Conservation (phyloP, 768 basidiomycete genomes). For the Rhizopogon vinicolor region DNA sequence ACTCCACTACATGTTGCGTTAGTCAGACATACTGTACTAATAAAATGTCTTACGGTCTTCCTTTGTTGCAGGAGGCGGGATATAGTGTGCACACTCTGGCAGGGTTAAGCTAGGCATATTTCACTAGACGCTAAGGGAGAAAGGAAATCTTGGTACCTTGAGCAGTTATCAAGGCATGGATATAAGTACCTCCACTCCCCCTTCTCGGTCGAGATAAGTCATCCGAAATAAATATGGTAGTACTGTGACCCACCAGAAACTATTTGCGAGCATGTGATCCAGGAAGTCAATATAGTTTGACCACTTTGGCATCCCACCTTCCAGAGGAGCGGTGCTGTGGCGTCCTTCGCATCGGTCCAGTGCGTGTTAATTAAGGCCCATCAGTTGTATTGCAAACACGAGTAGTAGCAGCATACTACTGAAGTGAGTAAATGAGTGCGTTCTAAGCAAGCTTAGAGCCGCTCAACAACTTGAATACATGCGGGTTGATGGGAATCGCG, state of each 20-base stretch:
- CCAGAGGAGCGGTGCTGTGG: too few relatives aligned
- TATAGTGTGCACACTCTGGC: constrained; percentile 1
- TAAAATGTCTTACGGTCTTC: not conserved
- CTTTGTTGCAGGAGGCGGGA: not conserved
- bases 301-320: too few relatives aligned
- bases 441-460: too few relatives aligned
- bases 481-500: too few relatives aligned
- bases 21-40: not conserved
- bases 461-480: too few relatives aligned
- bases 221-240: not conserved
- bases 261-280: too few relatives aligned
- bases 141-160: not conserved
- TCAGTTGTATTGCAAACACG: too few relatives aligned
- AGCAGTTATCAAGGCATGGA: not conserved
- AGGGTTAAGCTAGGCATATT: constrained; percentile 2
- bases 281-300: too few relatives aligned
- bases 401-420: too few relatives aligned
- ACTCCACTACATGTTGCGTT: not conserved
- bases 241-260: not conserved
- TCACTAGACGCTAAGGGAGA: not conserved
- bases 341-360: too few relatives aligned
- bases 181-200: not conserved
- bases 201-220: not conserved
- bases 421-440: too few relatives aligned
- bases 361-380: too few relatives aligned